phyloP scores from a whole-genome alignment of 768 basidiomycete genomes.

The Leucocoprinus leucothites region DNA sequence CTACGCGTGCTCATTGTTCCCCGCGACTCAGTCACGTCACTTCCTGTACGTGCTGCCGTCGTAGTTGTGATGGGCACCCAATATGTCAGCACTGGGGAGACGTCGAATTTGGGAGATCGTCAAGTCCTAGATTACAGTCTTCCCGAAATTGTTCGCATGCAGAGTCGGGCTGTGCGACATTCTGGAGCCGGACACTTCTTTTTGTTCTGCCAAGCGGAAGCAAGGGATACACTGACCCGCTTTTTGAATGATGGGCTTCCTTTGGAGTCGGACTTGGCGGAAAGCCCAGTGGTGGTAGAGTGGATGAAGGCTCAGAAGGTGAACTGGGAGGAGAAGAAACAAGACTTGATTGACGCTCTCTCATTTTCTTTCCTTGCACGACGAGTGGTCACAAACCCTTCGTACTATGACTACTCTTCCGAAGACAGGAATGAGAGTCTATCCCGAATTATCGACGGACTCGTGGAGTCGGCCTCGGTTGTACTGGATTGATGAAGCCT shows the following conservation, averaged over 20 bases:
- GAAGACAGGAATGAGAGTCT: constrained; percentile 50
- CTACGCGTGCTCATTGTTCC: constrained; percentile 80
- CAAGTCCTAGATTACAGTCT: constrained; percentile 79
- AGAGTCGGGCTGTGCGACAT: constrained; percentile 76
- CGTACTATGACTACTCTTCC: constrained; percentile 68
- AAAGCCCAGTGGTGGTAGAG: constrained; percentile 41
- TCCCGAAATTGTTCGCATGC: constrained; percentile 87
- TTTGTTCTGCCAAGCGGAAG: constrained; percentile 88
- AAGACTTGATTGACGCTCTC: constrained; percentile 72
- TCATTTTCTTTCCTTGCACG: constrained; percentile 79
- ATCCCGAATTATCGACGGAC: constrained; percentile 68
- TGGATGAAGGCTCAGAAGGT: constrained; percentile 22
- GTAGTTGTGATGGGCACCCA: constrained; percentile 95
- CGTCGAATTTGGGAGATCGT: constrained; percentile 48
- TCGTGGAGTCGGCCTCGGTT: constrained; percentile 24
- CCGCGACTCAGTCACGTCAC: constrained; percentile 80
- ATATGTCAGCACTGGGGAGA: constrained; percentile 46
- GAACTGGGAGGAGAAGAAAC: constrained; percentile 33
- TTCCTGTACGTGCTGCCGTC: constrained; percentile 78
- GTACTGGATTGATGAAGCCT: background rate
- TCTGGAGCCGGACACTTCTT: constrained; percentile 64
- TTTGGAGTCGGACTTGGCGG: constrained; percentile 76
- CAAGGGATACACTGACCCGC: constrained; percentile 73
- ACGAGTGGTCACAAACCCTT: constrained; percentile 74
- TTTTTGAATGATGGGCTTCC: constrained; percentile 89